Conservation (phyloP, 2,329 filamentous ascomycete species). For the Botrytis medusae region DNA sequence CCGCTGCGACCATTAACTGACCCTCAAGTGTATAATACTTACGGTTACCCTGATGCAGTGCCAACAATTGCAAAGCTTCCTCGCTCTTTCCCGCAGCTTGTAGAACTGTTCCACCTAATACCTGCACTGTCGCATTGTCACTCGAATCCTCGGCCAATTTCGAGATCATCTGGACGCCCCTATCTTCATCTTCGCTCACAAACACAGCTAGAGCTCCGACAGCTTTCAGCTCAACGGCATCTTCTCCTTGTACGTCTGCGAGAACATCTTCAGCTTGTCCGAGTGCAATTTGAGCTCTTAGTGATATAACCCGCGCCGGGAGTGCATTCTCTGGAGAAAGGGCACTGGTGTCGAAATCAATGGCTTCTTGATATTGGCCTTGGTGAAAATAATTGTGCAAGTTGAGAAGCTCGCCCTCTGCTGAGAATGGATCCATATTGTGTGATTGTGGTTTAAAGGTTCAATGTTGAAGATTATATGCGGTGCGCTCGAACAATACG, state of each 20-base stretch:
- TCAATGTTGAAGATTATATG: constrained; percentile 11
- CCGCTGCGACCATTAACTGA: background rate
- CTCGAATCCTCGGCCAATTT: constrained; percentile 64
- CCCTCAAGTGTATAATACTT: constrained; percentile 40
- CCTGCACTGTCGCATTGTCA: constrained; percentile 79
- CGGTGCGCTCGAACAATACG: constrained; percentile 26
- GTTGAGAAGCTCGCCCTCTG: constrained; percentile 70
- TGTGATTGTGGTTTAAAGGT: constrained; percentile 20
- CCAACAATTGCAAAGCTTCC: constrained; percentile 76
- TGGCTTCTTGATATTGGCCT: constrained; percentile 82
- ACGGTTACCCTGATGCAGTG: constrained; percentile 85
- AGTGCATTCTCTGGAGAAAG: constrained; percentile 78
- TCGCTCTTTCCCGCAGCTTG: constrained; percentile 80
- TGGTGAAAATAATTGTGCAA: constrained; percentile 71
- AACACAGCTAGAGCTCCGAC: constrained; percentile 73
- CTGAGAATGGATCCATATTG: constrained; percentile 67
- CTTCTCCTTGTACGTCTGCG: constrained; percentile 62
- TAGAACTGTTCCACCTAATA: constrained; percentile 78
- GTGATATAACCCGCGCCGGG: constrained; percentile 72
- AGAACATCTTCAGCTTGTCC: constrained; percentile 75
- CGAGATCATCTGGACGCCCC: constrained; percentile 63
- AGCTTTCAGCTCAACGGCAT: constrained; percentile 72
- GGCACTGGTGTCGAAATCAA: constrained; percentile 79
- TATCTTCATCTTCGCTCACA: constrained; percentile 57
- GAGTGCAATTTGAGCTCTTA: constrained; percentile 80